These are phyloP conservation scores for Vaccinium myrtillus DNA, from an alignment of 148 eudicot genomes.

Conservation along the genomic window DNA sequence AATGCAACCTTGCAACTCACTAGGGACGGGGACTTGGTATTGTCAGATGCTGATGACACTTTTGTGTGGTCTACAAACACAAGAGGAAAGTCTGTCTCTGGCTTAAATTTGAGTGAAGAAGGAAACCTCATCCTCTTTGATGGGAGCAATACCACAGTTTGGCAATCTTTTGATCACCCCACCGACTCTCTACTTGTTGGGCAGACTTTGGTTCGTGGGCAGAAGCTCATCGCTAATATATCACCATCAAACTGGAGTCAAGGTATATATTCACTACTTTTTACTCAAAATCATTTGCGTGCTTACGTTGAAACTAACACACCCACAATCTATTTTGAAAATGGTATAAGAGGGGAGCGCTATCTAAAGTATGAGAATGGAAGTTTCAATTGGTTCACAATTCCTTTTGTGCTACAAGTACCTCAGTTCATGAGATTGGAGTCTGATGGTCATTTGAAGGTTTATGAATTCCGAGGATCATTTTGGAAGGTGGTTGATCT, in stretches of 20 bases:
- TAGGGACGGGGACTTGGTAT: slow-evolving; percentile 25
- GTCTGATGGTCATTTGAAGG: slow-evolving; percentile 30
- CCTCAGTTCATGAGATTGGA: slow-evolving; percentile 30
- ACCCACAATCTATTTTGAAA: slow-evolving; percentile 6
- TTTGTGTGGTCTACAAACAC: slow-evolving; percentile 36
- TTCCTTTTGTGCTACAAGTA: slow-evolving; percentile 13
- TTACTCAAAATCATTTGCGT: not conserved
- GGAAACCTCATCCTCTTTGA: slow-evolving; percentile 33
- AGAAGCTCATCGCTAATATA: slow-evolving; percentile 21
- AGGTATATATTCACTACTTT: slow-evolving; percentile 8
- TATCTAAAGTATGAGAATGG: slow-evolving; percentile 12
- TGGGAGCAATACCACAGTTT: not conserved
- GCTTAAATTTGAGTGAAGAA: slow-evolving; percentile 27
- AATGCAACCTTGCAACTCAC: slow-evolving; percentile 26
- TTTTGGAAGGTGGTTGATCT: slow-evolving; percentile 22
- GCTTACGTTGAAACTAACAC: slow-evolving; percentile 11
- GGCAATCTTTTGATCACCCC: slow-evolving; percentile 28
- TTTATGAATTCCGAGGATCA: slow-evolving; percentile 19
- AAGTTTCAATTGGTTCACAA: not conserved
- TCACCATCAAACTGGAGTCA: slow-evolving; percentile 21
- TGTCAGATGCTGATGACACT: slow-evolving; percentile 24
- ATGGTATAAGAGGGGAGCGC: not conserved
- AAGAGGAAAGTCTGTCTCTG: slow-evolving; percentile 22
- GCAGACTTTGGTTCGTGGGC: slow-evolving; percentile 21
- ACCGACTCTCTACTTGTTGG: slow-evolving; percentile 25